Evolutionary conservation across 108 stramenopile genomes (phyloP), one percentile per base, ranked within the genome.

Genomic region (Stephanodiscus triporus): DNA sequence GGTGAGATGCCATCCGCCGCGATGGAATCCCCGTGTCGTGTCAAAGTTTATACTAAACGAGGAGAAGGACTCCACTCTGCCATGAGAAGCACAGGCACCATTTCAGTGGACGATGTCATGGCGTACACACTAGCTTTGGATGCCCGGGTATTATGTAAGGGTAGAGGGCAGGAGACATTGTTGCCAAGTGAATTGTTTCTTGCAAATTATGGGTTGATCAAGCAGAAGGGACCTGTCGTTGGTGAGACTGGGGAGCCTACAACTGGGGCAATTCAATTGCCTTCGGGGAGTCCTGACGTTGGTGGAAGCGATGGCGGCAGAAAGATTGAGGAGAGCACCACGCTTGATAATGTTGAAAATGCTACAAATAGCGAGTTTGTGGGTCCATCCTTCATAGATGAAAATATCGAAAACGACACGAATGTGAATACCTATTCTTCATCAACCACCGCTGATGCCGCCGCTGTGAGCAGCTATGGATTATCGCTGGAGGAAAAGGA

Each of bases 21-120:
- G 49, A 48, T 30, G 14, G 62, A 16, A 14, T 29, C 40, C 9
- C 61, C 48, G 5, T 72, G 72, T 42, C 72, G 72, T 22, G 47
- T 72, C 62, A 63, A 63, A 38, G 49, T 72, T 11, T 72, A 40
- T 45, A 72, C 72, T 4, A 53, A 53, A 53, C 36, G 62, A 37
- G 22, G 30, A 11, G 49, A 32, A 0, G 49, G 30, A 24, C 27
- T 17, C 47, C 16, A 5, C 2, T 19, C 20, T 10, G 59, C n/a
- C 0, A 20, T 24, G 11, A 47, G 24, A 29, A 24, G 5, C 23
- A 53, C 51, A 1, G 23, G 23, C 23, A 53, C 51, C 17, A 40
- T 40, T 40, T 40, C 40, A 1, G 40, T 11, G 40, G 40, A 22
- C 43, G 45, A 50, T 71, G 62, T 60, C 72, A 63, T 20, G 62